Conservation (phyloP, 2,329 filamentous ascomycete species). For the Dactylellina parvicollis region DNA sequence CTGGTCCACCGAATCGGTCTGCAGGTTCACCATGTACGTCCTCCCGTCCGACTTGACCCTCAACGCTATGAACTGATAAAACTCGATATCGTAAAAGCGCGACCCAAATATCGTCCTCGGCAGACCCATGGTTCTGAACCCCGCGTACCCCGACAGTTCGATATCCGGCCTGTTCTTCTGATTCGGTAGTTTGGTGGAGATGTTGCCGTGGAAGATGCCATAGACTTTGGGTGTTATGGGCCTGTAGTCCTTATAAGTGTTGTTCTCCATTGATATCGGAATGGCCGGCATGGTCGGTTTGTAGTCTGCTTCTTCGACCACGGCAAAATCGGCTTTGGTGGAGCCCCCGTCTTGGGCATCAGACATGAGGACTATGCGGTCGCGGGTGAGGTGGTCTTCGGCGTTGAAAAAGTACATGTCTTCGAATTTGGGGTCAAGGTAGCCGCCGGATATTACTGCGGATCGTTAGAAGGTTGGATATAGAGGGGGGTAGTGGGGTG, state of each 20-base stretch:
- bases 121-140: slow-evolving; percentile 83
- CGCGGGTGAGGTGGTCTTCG: slow-evolving; percentile 40
- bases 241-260: slow-evolving; percentile 27
- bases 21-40: slow-evolving; percentile 93
- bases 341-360: slow-evolving; percentile 88
- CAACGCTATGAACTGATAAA: slow-evolving; percentile 85
- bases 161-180: slow-evolving; percentile 74
- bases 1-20: slow-evolving; percentile 91
- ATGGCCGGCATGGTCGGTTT: slow-evolving; percentile 59
- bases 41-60: slow-evolving; percentile 90
- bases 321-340: slow-evolving; percentile 78
- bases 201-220: slow-evolving; percentile 83
- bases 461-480: background rate
- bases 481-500: background rate
- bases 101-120: slow-evolving; percentile 84
- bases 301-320: slow-evolving; percentile 63
- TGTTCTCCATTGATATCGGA: slow-evolving; percentile 57
- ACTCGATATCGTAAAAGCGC: slow-evolving; percentile 86
- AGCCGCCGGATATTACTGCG: slow-evolving; percentile 42
- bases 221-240: slow-evolving; percentile 65
- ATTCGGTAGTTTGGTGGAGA: slow-evolving; percentile 82
- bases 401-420: slow-evolving; percentile 50
- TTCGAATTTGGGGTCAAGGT: slow-evolving; percentile 34
- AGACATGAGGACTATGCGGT: slow-evolving; percentile 77
- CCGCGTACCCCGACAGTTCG: slow-evolving; percentile 85